Percentiles rank a stretch among this genome's conserved stretches.
phyloP scores from a whole-genome alignment of 352 stramenopile genomes.

The Phytophthora capsici region DNA sequence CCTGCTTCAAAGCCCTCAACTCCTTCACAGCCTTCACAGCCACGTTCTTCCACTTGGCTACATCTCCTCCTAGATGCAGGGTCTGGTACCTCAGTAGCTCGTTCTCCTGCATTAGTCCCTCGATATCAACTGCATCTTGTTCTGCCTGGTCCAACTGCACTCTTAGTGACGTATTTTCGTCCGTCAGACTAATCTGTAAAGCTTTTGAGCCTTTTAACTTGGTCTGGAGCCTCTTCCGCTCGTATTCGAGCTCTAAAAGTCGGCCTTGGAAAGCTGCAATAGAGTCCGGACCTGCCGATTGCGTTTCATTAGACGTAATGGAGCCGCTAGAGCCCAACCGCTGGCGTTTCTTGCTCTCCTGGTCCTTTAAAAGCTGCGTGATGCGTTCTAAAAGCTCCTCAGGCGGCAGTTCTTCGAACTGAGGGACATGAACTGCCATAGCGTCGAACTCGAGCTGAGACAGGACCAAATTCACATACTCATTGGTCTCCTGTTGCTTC shows the following conservation, averaged over 20 bases:
- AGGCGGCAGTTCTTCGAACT: conserved; percentile 72
- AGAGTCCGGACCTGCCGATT: conserved; percentile 24
- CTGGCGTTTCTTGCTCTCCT: conserved; percentile 47
- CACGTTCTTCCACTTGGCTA: conserved; percentile 51
- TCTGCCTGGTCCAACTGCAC: conserved; percentile 60
- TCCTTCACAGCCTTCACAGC: conserved; percentile 36
- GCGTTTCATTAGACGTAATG: conserved; percentile 1
- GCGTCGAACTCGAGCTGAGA: conserved; percentile 81
- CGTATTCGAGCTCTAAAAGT: conserved; percentile 73
- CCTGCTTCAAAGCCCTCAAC: conserved; percentile 38
- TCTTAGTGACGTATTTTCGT: conserved; percentile 70
- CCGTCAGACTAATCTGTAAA: conserved; percentile 68
- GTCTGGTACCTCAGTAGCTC: conserved; percentile 68
- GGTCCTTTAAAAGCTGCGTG: conserved; percentile 56
- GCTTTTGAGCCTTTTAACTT: conserved; percentile 63
- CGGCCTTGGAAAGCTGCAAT: conserved; percentile 59
- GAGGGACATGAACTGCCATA: conserved; percentile 74
- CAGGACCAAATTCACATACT: conserved; percentile 76
- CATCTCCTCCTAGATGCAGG: conserved; percentile 46
- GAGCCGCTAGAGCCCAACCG: conserved; percentile 22
- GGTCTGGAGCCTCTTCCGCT: conserved; percentile 67
- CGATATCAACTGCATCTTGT: conserved; percentile 52
- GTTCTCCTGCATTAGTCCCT: conserved; percentile 63
- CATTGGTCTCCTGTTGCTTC: conserved; percentile 43
- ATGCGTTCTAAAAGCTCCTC: conserved; percentile 65